Evolutionary conservation across 2,329 filamentous ascomycete genomes (phyloP), one percentile per base, ranked within the genome.

Genomic region (Phialophora verrucosa): DNA sequence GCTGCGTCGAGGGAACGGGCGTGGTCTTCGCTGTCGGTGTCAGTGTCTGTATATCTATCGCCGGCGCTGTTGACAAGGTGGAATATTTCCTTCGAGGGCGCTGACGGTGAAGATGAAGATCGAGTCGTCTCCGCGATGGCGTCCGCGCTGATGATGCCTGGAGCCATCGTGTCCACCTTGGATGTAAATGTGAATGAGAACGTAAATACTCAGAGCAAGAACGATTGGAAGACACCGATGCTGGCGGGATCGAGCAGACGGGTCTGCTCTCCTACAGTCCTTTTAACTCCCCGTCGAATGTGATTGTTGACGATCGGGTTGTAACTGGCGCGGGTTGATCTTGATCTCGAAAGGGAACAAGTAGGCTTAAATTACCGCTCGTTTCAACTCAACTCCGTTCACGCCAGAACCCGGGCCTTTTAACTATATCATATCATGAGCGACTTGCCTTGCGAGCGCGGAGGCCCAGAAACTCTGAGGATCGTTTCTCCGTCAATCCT

Each of bases 1-100:
- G 87, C 80, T 0, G 79, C 76, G 76, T 91, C 90, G 5, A 91
- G 80, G 35, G 78, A 77, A 62, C 77, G 70, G 27, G 82, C 81
- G 70, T 83, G 80, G 67, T 77, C 76, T 31, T 71, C 75, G 14
- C 69, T 75, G 58, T 78, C 75, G 27, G 75, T 75, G 66, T 70
- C 35, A 5, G 17, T 20, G 38, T 44, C 38, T 17, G 14, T n/a
- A n/a, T 44, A 1, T 17, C 17, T 20, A n/a, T 44, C 17, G 17
- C 17, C 17, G 2, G 17, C 17, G 38, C 17, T 20, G 17, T 27
- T 27, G 49, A 12, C 14, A 11, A 1, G 49, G 27, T 5, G 5
- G 12, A 29, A 25, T 53, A n/a, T 14, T 27, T 27, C 27, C 49
- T 53, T 53, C 17, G 14, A 44, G 2, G 14, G 17, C 38, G 23